These are phyloP conservation scores for Neoconidiobolus thromboides DNA, from an alignment of 371 early-diverging fungal genomes.

Conservation along the genomic window DNA sequence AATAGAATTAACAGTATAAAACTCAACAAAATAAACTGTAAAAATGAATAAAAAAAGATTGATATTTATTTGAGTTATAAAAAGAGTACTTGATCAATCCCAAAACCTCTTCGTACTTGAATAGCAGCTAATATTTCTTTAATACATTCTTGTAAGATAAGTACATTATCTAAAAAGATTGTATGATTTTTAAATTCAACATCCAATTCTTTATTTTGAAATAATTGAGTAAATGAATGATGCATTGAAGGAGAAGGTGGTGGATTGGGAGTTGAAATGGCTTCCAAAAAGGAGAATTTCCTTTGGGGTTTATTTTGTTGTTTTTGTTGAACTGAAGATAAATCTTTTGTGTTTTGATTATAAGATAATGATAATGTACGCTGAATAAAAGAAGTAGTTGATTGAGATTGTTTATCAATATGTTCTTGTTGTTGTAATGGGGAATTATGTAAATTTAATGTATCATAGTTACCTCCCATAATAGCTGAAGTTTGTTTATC, in stretches of 20 bases:
- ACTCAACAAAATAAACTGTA: no score
- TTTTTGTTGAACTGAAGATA: background rate
- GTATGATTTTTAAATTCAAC: constrained; percentile 6
- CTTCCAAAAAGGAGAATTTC: background rate
- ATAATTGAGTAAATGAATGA: constrained; percentile 6
- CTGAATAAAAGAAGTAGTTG: background rate
- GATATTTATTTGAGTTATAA: constrained; percentile 9
- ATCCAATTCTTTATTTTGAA: background rate
- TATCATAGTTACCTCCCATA: background rate
- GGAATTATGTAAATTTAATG: background rate
- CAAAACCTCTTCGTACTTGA: constrained; percentile 54
- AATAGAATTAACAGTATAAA: no score
- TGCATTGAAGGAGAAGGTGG: background rate
- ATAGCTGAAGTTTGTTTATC: background rate
- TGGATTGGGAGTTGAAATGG: background rate
- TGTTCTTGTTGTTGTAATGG: background rate
- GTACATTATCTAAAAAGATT: constrained; percentile 48
- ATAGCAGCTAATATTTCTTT: constrained; percentile 76
- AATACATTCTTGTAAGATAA: constrained; percentile 75
- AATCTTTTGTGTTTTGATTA: background rate
- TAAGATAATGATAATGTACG: background rate
- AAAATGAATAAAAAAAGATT: no score
- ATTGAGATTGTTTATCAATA: background rate
- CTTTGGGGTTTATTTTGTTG: background rate
- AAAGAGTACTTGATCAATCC: constrained; percentile 47